phyloP scores from a whole-genome alignment of 805 yeast genomes.

The Barnettozyma salicaria region DNA sequence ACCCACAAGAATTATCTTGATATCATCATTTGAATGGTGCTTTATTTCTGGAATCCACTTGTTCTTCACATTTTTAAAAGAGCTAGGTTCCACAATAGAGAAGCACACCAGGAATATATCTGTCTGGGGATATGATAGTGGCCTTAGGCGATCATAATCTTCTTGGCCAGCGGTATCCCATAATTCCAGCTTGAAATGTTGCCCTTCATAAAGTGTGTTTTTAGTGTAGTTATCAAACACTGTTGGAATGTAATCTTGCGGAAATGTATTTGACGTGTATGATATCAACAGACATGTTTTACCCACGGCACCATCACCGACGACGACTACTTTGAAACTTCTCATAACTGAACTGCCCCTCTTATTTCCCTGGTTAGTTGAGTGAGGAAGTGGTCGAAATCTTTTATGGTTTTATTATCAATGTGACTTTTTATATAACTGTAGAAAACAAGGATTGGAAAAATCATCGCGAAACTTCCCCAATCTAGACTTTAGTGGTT shows the following conservation, averaged over 20 bases:
- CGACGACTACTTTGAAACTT: constrained; percentile 86
- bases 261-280: constrained; percentile 88
- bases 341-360: constrained; percentile 51
- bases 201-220: constrained; percentile 74
- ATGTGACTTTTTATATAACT: no score
- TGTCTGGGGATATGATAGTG: constrained; percentile 87
- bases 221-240: constrained; percentile 91
- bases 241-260: constrained; percentile 90
- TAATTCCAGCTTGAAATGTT: constrained; percentile 75
- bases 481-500: no score
- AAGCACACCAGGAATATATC: constrained; percentile 84
- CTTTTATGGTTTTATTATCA: no score
- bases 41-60: constrained; percentile 85
- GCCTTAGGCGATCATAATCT: constrained; percentile 85
- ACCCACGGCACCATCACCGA: constrained; percentile 95
- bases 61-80: constrained; percentile 72
- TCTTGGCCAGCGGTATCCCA: constrained; percentile 98
- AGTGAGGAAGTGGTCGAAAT: no score
- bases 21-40: constrained; percentile 73
- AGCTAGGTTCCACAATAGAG: constrained; percentile 73
- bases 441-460: not conserved
- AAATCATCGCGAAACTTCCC: not conserved
- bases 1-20: constrained; percentile 70
- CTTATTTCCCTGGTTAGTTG: no score
- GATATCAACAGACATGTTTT: constrained; percentile 84